Base-by-base conservation (phyloP, 164 flowering plant genomes). In the Taxillus chinensis region DNA sequence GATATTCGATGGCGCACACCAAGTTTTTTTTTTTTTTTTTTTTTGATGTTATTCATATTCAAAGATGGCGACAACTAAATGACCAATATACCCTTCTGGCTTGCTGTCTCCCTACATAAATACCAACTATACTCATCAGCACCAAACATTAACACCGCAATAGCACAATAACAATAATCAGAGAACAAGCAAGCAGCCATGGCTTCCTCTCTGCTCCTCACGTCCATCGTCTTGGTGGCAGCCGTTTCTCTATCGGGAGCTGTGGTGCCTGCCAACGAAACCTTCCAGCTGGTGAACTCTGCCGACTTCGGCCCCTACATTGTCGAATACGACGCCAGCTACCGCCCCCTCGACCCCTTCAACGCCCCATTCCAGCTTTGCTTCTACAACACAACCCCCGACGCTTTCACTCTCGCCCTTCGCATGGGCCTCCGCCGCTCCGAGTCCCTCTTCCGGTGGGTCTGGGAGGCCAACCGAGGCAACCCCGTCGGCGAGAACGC, bases 381-480 rank as follows among this genome's bases (percentile, higher is more conserved):
- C 45, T 79, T 79, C 64, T 81, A 81, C 64, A 81, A 79, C 74
- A 77, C 79, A 40, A 81, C 81, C 11, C 81, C 81, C 0, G 70
- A 75, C 62, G 81, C 78, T 27, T 81, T 15, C 77, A 77, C 81
- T 10, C 74, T 81, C 3, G 83, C 81, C 3, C 64, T 81, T 5
- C 71, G 79, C 8, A 72, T 77, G 73, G 81, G 70, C 5, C 15
- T 15, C 3, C 14, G 8, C 3, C 61, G 71, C 7, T 46, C 76
- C 8, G 78, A 73, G 54, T 59, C 72, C 3, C 54, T 70, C 13
- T 12, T 63, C 46, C 72, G 74, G 0, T 78, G 80, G 79, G 86
- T 82, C 4, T 84, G 89, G 86, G 85, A 81, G 11, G 86, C 85
- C 48, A 83, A 81, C 65, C 75, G 83, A 11, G 13, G 13, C 51